Conservation (phyloP, 2,329 filamentous ascomycete genomes). For the Aureobasidium namibiae region DNA sequence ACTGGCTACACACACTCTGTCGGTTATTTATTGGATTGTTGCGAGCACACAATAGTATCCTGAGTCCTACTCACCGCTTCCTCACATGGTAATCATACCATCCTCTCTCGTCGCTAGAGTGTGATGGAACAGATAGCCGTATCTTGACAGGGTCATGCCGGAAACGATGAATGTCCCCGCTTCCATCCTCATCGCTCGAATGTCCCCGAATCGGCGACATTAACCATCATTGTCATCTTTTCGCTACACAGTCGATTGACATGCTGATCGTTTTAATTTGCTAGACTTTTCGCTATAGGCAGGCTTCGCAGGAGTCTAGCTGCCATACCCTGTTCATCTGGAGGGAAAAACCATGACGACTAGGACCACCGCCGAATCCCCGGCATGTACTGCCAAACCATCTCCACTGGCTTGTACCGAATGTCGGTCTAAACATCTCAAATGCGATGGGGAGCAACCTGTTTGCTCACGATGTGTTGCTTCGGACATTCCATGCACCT, state of each 20-base stretch:
- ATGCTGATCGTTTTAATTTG: neutral
- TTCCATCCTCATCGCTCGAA: neutral
- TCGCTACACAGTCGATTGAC: neutral
- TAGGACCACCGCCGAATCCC: neutral
- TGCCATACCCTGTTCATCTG: neutral
- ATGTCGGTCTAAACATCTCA: slow-evolving; percentile 57
- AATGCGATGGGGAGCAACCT: slow-evolving; percentile 63
- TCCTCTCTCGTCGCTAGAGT: neutral
- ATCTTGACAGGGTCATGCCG: neutral
- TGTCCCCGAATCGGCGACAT: slow-evolving; percentile 10
- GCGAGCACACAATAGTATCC: no score
- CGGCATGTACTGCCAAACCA: neutral
- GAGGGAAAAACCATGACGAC: neutral
- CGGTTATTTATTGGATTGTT: no score
- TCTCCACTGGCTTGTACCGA: slow-evolving; percentile 27
- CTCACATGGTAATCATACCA: no score
- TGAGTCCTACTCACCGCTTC: no score
- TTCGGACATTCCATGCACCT: slow-evolving; percentile 57
- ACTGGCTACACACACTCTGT: neutral
- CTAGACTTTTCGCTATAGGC: neutral
- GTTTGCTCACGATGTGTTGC: slow-evolving; percentile 57
- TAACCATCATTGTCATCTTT: neutral
- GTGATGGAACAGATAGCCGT: neutral
- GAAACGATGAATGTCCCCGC: neutral
- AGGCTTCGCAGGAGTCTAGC: no score